Evolutionary conservation across 2,329 filamentous ascomycete genomes (phyloP).

Genomic region (Graphiopsis chlorocephala): DNA sequence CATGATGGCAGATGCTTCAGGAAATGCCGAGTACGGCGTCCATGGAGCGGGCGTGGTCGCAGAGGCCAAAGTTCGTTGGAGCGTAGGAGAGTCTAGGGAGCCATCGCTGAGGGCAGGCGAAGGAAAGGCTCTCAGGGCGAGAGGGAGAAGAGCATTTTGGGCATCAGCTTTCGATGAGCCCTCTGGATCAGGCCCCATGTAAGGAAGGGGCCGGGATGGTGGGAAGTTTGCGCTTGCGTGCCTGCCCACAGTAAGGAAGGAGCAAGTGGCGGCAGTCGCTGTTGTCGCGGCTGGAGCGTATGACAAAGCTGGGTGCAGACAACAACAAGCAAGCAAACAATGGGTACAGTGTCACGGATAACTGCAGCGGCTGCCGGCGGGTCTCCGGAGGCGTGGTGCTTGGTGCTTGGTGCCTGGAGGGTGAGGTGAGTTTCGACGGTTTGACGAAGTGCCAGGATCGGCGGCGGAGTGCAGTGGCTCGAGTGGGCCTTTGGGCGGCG

Average conservation of each 20-base stretch:
- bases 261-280: slow-evolving; percentile 7
- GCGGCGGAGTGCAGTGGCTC: slow-evolving; percentile 6
- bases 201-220: slow-evolving; percentile 11
- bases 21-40: slow-evolving; percentile 15
- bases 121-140: slow-evolving; percentile 15
- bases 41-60: slow-evolving; percentile 11
- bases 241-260: slow-evolving; percentile 10
- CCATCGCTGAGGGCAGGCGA: slow-evolving; percentile 20
- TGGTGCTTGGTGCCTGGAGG: no score
- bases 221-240: not conserved
- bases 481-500: not conserved
- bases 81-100: slow-evolving; percentile 19
- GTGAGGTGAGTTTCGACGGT: not conserved
- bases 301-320: not conserved
- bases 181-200: slow-evolving; percentile 21
- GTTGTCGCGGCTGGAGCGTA: slow-evolving; percentile 6
- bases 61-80: slow-evolving; percentile 12
- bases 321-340: slow-evolving; percentile 1
- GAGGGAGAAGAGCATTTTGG: slow-evolving; percentile 10
- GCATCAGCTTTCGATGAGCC: slow-evolving; percentile 17
- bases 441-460: slow-evolving; percentile 5
- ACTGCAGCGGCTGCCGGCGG: slow-evolving; percentile 5
- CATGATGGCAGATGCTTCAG: slow-evolving; percentile 15
- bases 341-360: not conserved
- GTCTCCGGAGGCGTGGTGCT: slow-evolving; percentile 2